Percentiles rank a stretch among this genome's conserved stretches.
phyloP scores from a whole-genome alignment of 331 rosid genomes.

The Rosa hybrid region DNA sequence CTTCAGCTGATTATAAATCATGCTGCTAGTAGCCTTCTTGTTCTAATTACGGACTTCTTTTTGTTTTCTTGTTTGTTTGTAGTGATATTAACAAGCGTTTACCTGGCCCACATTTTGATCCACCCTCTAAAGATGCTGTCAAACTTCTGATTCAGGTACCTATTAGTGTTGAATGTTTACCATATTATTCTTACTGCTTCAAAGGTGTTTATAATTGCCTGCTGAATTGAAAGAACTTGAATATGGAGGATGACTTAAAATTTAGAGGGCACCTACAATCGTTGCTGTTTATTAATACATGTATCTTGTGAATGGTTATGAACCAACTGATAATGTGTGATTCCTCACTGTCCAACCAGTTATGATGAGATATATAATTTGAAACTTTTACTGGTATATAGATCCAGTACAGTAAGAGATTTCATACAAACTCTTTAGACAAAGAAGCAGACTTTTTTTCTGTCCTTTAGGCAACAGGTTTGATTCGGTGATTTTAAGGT shows the following conservation, averaged over 20 bases:
- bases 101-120: constrained; percentile 92
- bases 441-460: background rate
- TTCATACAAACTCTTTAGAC: background rate
- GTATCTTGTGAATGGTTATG: background rate
- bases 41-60: background rate
- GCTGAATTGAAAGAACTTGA: background rate
- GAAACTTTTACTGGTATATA: background rate
- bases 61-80: constrained; percentile 18
- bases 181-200: background rate
- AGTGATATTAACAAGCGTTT: constrained; percentile 82
- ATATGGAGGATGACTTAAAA: background rate
- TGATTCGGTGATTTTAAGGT: background rate
- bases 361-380: background rate
- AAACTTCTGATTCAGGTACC: constrained; percentile 57
- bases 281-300: background rate
- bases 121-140: constrained; percentile 64
- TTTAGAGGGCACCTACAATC: background rate
- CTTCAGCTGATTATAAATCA: background rate
- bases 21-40: background rate
- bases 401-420: background rate
- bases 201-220: background rate
- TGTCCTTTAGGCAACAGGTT: background rate
- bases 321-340: background rate
- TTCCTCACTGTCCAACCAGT: background rate
- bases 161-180: background rate